Conservation (phyloP, 352 stramenopile genomes). For the Phytophthora pluvialis region DNA sequence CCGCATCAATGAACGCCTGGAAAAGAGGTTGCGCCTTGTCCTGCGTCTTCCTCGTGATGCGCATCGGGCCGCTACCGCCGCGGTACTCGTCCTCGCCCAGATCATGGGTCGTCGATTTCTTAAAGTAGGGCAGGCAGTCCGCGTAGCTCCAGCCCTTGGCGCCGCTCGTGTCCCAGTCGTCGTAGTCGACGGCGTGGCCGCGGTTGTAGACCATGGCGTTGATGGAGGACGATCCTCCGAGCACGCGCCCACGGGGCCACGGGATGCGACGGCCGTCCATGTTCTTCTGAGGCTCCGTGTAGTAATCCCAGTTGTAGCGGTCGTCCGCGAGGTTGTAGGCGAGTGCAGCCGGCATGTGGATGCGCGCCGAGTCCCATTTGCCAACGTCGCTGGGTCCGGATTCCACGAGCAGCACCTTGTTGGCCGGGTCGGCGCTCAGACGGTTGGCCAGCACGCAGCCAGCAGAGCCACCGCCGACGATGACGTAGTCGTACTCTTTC, state of each 20-base stretch:
- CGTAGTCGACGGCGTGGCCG: constrained; percentile 79
- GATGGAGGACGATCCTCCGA: constrained; percentile 88
- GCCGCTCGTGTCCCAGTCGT: constrained; percentile 75
- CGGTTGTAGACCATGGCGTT: constrained; percentile 92
- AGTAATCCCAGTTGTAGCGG: constrained; percentile 87
- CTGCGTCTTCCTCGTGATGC: constrained; percentile 56
- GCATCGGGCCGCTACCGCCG: constrained; percentile 67
- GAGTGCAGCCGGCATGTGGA: constrained; percentile 82
- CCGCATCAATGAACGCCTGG: constrained; percentile 83
- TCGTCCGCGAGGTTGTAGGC: constrained; percentile 82
- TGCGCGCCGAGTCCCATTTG: constrained; percentile 84
- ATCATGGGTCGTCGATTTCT: constrained; percentile 70
- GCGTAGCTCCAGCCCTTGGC: constrained; percentile 80
- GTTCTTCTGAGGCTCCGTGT: constrained; percentile 79
- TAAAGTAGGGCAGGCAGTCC: constrained; percentile 87
- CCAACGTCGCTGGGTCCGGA: constrained; percentile 75
- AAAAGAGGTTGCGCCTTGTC: constrained; percentile 75
- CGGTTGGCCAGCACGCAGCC: constrained; percentile 91
- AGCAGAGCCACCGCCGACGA: constrained; percentile 91
- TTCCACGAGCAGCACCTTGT: constrained; percentile 91
- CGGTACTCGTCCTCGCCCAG: constrained; percentile 73
- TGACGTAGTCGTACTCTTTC: constrained; percentile 87
- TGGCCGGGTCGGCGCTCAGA: constrained; percentile 76
- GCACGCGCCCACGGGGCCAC: constrained; percentile 80
- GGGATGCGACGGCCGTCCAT: constrained; percentile 73